These are phyloP conservation scores for Thalassiosira profunda DNA, from an alignment of 108 stramenopile species.

Conservation along the genomic window DNA sequence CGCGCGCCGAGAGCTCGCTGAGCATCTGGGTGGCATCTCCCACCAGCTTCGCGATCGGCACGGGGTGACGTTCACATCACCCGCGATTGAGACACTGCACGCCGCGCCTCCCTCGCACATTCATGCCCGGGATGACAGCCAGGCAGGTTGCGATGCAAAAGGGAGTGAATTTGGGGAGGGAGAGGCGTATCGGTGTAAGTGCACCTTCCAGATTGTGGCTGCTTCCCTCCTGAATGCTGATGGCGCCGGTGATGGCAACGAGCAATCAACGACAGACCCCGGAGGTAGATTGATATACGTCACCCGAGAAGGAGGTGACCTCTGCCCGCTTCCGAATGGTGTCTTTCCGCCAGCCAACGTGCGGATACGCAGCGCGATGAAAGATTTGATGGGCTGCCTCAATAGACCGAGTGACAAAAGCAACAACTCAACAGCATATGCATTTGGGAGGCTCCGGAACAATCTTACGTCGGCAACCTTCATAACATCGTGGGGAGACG, in stretches of 20 bases:
- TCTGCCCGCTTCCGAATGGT: constrained; percentile 37
- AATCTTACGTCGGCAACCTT: constrained; percentile 64
- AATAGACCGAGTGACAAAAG: constrained; percentile 18
- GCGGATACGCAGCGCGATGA: constrained; percentile 68
- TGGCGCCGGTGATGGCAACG: not conserved
- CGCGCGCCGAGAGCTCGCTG: constrained; percentile 9
- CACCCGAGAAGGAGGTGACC: constrained; percentile 44
- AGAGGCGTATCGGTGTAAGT: constrained; percentile 68
- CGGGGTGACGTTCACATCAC: not conserved
- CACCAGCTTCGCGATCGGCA: not conserved
- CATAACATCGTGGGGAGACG: constrained; percentile 64
- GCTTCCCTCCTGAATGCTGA: not conserved
- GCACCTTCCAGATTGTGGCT: constrained; percentile 65
- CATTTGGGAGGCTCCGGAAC: constrained; percentile 15
- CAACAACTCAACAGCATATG: not conserved
- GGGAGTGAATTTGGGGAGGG: too few species aligned
- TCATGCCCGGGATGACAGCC: constrained; percentile 1
- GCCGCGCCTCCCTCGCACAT: constrained; percentile 14
- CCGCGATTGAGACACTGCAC: constrained; percentile 4
- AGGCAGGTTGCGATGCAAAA: too few species aligned
- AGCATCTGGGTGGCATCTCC: not conserved
- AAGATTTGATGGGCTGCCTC: constrained; percentile 33
- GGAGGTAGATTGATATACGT: constrained; percentile 48
- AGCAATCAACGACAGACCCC: not conserved
- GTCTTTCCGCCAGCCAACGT: constrained; percentile 68